Base-by-base conservation (phyloP, 257 asterid species). In the Solanum microdontum region DNA sequence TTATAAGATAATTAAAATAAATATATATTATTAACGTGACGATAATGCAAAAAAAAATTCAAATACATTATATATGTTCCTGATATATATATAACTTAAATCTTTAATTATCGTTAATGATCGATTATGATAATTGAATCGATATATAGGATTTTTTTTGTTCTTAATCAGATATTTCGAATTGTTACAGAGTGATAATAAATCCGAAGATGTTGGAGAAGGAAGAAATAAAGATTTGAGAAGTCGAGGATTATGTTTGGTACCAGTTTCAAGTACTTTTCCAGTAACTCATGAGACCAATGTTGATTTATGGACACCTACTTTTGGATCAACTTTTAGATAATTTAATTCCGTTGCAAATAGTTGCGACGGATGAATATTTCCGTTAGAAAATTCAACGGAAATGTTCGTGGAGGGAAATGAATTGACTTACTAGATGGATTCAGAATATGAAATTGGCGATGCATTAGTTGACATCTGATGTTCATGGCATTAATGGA, bases 291-390 rank as follows among this genome's bases (percentile, higher is more conserved):
- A 91, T 90, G 96, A 95, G 36, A 93, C 92, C 19, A 93, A 93
- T 69, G 94, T 95, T 13, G 96, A 95, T 92, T 95, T 93, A 45
- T 95, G 98, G 98, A 94, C 97, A 87, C 89, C 94, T 14, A 88
- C 98, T 19, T 87, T 93, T 26, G 93, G 89, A 13, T 92, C 93
- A 28, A 89, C 93, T 79, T 90, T 93, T 89, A 87, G 76, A 86
- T 93, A 87, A 69, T 69, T 6, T 69, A 26, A 48, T 48, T 48
- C 74, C 26, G 24, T 62, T 33, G 33, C 11, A 21, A 39, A 30
- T 3, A 6, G 4, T 12, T 69, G 11, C 11, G 21, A 28, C 37
- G 1, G 6, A 68, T 7, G 1, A 6, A 69, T 0, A 68, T 69
- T 69, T 69, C 17, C 3, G n/a, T 14, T 58, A 11, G 10, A 58